Evolutionary conservation across 2,329 filamentous ascomycete species (phyloP), one percentile per base, ranked within the genome.

Genomic region (Juglanconis sp.): DNA sequence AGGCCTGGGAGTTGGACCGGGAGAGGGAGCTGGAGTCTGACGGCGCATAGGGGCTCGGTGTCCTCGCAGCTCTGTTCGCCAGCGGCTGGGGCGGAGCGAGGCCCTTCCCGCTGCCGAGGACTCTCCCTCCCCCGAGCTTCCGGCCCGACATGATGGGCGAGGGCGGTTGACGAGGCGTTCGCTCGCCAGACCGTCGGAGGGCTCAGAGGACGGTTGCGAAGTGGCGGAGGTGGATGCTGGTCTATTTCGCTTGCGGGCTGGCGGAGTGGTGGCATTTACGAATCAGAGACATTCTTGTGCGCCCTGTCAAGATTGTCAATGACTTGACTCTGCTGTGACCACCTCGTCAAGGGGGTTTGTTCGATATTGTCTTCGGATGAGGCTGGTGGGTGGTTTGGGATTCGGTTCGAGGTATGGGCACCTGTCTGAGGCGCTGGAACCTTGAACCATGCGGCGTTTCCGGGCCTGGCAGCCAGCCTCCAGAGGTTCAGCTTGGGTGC

Each of bases 51-150:
- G 78, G 82, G 69, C 79, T 85, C 65, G 73, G 72, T 38, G 78
- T 76, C 35, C 55, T 48, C 35, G 44, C 36, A 35, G 36, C 38
- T 8, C 47, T 42, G 38, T 1, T 75, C 67, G 68, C 63, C 44
- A 75, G 69, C 57, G 77, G 70, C 53, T 76, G 70, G 32, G 84
- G 81, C 69, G 91, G 89, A 67, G 88, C 89, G 69, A 96, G 85
- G 69, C 89, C 87, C 75, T 89, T 92, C 69, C 91, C 92, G 77
- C 84, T 96, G 70, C 94, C 94, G 69, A 97, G 80, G 71, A 97
- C 88, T 78, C 94, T 87, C 74, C 94, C 94, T 77, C 94, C 93
- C 76, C 94, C 94, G 74, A 97, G 84, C 81, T 90, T 93, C 80
- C 91, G 87, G 75, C 84, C 84, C 69, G 92, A 89, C 92, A 96